Conservation (phyloP, 345 rosid species). For the Rhodamnia argentea region DNA sequence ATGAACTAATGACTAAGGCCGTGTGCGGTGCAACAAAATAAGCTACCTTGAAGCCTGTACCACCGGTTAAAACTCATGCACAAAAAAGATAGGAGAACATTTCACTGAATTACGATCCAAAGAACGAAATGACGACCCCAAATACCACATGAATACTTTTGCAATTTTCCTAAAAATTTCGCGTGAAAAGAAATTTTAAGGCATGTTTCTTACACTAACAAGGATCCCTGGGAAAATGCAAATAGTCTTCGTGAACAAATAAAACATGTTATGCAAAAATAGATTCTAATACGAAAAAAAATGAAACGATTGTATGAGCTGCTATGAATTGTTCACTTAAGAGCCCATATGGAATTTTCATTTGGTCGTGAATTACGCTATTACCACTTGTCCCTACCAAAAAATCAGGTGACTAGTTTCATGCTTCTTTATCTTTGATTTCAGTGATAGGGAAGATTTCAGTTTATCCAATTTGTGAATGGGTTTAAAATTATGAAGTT, state of each 20-base stretch:
- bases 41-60: too few relatives aligned
- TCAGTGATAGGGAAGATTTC: too few relatives aligned
- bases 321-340: background rate
- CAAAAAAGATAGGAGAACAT: background rate
- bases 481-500: too few relatives aligned
- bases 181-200: background rate
- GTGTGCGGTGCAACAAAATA: too few relatives aligned
- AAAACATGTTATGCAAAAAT: too few relatives aligned
- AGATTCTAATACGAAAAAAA: too few relatives aligned
- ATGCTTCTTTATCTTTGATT: background rate
- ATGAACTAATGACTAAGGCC: too few relatives aligned
- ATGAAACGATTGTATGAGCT: background rate
- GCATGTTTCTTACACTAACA: accelerated
- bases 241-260: background rate
- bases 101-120: background rate
- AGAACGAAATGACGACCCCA: background rate
- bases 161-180: background rate
- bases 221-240: background rate
- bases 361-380: background rate
- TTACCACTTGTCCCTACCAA: background rate
- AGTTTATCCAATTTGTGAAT: too few relatives aligned
- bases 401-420: background rate
- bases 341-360: background rate
- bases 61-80: too few relatives aligned
- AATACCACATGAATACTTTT: background rate